A percentile compares a stretch with the other conserved stretches of the same genome.
Evolutionary conservation across 768 basidiomycete species (phyloP).

Genomic region (Panaeolus cyanescens): DNA sequence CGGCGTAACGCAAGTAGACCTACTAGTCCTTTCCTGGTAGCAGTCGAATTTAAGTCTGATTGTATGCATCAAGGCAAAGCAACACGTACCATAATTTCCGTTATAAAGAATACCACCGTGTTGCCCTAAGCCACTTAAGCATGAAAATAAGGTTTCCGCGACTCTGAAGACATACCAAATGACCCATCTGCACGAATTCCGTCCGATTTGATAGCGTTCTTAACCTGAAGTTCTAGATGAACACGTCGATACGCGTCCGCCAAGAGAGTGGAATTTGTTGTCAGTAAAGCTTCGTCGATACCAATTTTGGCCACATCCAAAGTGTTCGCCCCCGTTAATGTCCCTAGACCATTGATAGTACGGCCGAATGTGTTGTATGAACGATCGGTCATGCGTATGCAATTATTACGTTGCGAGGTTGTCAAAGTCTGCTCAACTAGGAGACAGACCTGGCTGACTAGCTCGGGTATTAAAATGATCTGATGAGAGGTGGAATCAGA

Average conservation of each 20-base stretch:
- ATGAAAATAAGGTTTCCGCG: neutral
- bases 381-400: constrained; percentile 51
- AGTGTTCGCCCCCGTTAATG: constrained; percentile 64
- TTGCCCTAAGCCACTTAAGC: constrained; percentile 35
- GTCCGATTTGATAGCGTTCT: constrained; percentile 50
- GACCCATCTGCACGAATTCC: constrained; percentile 60
- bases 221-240: constrained; percentile 54
- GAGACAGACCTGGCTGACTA: constrained; percentile 59
- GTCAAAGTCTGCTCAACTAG: constrained; percentile 52
- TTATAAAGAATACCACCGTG: constrained; percentile 70
- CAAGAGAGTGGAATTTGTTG: constrained; percentile 44
- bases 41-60: neutral
- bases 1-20: constrained; percentile 8
- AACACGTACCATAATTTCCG: constrained; percentile 62
- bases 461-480: constrained; percentile 62
- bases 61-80: neutral
- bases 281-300: constrained; percentile 49
- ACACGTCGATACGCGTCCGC: constrained; percentile 50
- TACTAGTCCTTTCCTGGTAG: constrained; percentile 46
- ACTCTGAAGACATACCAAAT: constrained; percentile 34
- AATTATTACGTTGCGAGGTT: constrained; percentile 40
- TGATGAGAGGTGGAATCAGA: constrained; percentile 18
- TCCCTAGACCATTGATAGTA: constrained; percentile 44
- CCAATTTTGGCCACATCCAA: constrained; percentile 67
- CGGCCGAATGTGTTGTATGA: constrained; percentile 50